Evolutionary conservation across 2,329 filamentous ascomycete species (phyloP).

Genomic region (Neonectria neomacrospora): DNA sequence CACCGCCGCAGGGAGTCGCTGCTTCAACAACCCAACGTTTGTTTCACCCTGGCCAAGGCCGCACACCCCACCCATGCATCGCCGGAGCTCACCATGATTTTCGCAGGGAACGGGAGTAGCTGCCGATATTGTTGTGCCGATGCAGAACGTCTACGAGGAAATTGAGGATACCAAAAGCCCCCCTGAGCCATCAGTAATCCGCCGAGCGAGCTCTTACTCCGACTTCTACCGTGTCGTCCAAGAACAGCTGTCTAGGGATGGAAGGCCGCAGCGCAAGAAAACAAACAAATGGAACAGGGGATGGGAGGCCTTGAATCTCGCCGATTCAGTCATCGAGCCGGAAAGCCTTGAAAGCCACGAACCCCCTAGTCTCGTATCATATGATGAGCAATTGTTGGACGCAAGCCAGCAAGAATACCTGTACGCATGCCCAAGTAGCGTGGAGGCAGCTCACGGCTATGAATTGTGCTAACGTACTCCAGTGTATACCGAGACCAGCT

Average conservation of each 20-base stretch:
- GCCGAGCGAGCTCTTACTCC: constrained; percentile 79
- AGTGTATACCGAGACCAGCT: constrained; percentile 86
- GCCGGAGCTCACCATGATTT: constrained; percentile 40
- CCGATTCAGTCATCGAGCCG: constrained; percentile 18
- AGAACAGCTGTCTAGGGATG: constrained; percentile 66
- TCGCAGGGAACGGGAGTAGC: constrained; percentile 65
- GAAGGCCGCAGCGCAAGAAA: constrained; percentile 52
- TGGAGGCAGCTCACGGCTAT: not conserved
- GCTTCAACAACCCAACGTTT: constrained; percentile 72
- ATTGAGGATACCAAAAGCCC: constrained; percentile 66
- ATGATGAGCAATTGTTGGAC: constrained; percentile 77
- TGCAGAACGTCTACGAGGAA: constrained; percentile 70
- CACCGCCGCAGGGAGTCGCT: constrained; percentile 77
- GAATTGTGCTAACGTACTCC: constrained; percentile 43
- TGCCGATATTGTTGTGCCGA: constrained; percentile 63
- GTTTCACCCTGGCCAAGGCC: constrained; percentile 14
- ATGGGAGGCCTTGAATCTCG: constrained; percentile 63
- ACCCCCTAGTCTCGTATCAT: constrained; percentile 39
- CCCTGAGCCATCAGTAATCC: constrained; percentile 71
- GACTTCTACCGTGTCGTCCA: constrained; percentile 76
- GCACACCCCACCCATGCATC: constrained; percentile 28
- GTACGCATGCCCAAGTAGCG: constrained; percentile 59
- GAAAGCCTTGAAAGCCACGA: constrained; percentile 45
- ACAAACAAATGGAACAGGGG: constrained; percentile 54
- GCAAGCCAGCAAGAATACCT: constrained; percentile 87